Percentiles rank a stretch among this genome's conserved stretches.
Evolutionary conservation across 192 early-diverging fungal genomes (phyloP).

Genomic region (Oehlia diaphana): DNA sequence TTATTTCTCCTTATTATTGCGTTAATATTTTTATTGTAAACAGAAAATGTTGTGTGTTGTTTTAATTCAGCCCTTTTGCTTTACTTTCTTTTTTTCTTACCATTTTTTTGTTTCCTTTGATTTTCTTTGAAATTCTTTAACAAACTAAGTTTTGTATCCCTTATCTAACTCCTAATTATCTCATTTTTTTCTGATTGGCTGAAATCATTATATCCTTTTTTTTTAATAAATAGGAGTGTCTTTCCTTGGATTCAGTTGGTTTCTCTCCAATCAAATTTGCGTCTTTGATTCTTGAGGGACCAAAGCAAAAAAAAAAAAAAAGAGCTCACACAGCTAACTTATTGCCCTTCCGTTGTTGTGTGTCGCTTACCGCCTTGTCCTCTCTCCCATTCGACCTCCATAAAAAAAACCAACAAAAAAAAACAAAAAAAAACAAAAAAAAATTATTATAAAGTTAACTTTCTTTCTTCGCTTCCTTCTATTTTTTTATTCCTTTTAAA

Average conservation of each 20-base stretch:
- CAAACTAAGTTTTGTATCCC: background rate
- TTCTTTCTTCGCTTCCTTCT: background rate
- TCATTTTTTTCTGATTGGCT: background rate
- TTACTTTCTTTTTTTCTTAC: background rate
- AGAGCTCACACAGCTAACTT: slow-evolving; percentile 24
- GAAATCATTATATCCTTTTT: too few relatives aligned
- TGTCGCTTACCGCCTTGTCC: slow-evolving; percentile 15
- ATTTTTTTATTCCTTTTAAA: background rate
- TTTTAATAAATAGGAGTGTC: slow-evolving; percentile 20
- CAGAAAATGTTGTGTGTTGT: background rate
- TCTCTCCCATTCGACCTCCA: background rate
- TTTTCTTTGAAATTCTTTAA: background rate
- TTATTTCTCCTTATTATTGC: background rate
- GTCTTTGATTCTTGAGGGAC: slow-evolving; percentile 21
- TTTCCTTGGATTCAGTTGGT: background rate
- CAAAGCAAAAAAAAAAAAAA: slow-evolving; percentile 19
- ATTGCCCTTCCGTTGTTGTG: slow-evolving; percentile 24
- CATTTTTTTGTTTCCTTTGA: background rate
- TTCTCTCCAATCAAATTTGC: slow-evolving; percentile 31
- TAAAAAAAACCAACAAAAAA: slow-evolving; percentile 2
- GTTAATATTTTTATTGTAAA: background rate
- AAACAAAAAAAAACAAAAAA: slow-evolving; percentile 11
- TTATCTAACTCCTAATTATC: background rate
- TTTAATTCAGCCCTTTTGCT: background rate
- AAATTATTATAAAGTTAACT: background rate